Base-by-base conservation (phyloP, 129 eudicot genomes). In the Kitagawia praeruptora region DNA sequence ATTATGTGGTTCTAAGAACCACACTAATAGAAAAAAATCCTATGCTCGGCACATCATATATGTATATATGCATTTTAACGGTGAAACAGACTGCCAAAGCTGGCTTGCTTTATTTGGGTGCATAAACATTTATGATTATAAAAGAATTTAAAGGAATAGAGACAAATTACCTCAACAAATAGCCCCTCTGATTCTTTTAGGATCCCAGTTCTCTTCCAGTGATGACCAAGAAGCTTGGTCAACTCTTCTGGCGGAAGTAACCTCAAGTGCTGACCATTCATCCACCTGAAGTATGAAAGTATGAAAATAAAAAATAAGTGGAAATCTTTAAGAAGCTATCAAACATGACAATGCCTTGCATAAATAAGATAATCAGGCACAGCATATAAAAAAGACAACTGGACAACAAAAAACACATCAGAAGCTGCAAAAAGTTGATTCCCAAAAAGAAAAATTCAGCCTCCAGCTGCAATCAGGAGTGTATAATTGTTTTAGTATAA, bases 201-300 rank as follows among this genome's bases (percentile, higher is more conserved):
- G 51, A 95, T 82, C 80, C 88, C 89, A 34, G 80, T 75, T 45
- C 84, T 87, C 86, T 87, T 87, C 97, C 98, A 95, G 73, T 78
- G 88, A 34, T 85, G 90, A 81, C 98, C 98, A 41, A 95, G 79
- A 34, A 84, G 81, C 78, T 85, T 86, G 73, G 84, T 81, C 64
- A 95, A 79, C 79, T 92, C 87, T 48, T 89, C 89, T 48, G 86
- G 63, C 14, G 96, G 96, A 86, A 94, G 89, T 58, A 90, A 90
- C 89, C 89, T 91, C 84, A 95, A 85, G 85, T 95, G 86, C 67
- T 81, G 96, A 27, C 98, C 98, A 82, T 95, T 95, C 98, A 95
- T 95, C 98, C 98, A 95, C 91, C 98, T 94, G 75, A 53, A 72
- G 38, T 85, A 78, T 48, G 58, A 16, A 31, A 31, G 34, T 31